A percentile compares a stretch with the other conserved stretches of the same genome.
Conservation (phyloP, 371 early-diverging fungal species). For the Rhizopus arrhizus region DNA sequence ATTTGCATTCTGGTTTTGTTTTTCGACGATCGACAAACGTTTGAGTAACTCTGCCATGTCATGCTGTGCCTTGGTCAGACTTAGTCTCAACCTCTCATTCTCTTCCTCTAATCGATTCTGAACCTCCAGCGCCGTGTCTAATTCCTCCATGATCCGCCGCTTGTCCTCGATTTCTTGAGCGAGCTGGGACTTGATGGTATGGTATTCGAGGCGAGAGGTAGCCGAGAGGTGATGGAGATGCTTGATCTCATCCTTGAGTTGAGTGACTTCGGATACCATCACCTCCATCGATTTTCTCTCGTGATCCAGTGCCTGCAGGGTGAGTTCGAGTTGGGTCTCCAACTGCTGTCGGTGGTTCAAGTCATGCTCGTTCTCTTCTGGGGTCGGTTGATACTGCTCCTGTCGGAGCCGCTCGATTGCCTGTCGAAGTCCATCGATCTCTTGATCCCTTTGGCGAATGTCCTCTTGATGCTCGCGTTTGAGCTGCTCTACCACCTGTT, state of each 20-base stretch:
- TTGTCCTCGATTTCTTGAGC: slow-evolving; percentile 34
- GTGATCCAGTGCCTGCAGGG: slow-evolving; percentile 42
- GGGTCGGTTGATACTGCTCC: neutral
- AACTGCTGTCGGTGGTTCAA: slow-evolving; percentile 28
- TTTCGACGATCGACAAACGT: slow-evolving; percentile 15
- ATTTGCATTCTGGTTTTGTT: slow-evolving; percentile 1
- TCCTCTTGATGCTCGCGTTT: slow-evolving; percentile 19
- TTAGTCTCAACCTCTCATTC: slow-evolving; percentile 33
- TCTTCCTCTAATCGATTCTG: slow-evolving; percentile 37
- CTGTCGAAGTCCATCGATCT: slow-evolving; percentile 18
- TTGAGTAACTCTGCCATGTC: slow-evolving; percentile 31
- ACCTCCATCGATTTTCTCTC: slow-evolving; percentile 37
- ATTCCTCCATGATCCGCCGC: slow-evolving; percentile 38
- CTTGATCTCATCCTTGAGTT: slow-evolving; percentile 39
- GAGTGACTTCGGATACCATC: slow-evolving; percentile 30
- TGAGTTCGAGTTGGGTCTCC: slow-evolving; percentile 49
- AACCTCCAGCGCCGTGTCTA: slow-evolving; percentile 27
- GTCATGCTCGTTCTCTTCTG: neutral
- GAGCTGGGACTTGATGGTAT: slow-evolving; percentile 26
- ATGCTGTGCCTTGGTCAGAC: slow-evolving; percentile 36
- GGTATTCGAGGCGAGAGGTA: slow-evolving; percentile 20
- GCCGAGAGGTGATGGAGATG: slow-evolving; percentile 24
- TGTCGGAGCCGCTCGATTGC: neutral
- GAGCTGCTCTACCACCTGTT: slow-evolving; percentile 22
- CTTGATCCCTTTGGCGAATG: slow-evolving; percentile 20